Evolutionary conservation across 2,329 filamentous ascomycete genomes (phyloP).

Genomic region (Capronia epimyces): DNA sequence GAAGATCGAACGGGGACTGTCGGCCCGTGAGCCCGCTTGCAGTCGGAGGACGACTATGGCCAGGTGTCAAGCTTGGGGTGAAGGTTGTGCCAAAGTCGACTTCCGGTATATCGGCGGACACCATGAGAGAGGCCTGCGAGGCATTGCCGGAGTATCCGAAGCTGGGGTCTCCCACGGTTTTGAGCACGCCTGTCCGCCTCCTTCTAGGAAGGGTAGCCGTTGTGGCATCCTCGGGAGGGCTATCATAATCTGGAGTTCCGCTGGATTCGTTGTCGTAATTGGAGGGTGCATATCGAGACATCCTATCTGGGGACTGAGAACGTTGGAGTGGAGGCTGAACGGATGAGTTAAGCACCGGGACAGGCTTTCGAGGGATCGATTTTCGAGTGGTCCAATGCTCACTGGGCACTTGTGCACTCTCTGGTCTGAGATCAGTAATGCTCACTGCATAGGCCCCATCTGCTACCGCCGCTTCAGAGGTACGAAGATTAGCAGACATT

Average conservation of each 20-base stretch:
- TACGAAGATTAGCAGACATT: constrained; percentile 26
- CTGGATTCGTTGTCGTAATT: constrained; percentile 58
- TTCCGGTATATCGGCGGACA: constrained; percentile 59
- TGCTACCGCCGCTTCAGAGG: constrained; percentile 31
- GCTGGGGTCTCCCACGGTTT: constrained; percentile 54
- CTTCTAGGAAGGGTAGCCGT: constrained; percentile 46
- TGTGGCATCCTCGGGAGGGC: constrained; percentile 49
- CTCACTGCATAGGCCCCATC: constrained; percentile 17
- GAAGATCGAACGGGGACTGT: constrained; percentile 17
- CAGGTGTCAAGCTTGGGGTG: constrained; percentile 54
- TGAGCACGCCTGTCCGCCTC: constrained; percentile 70
- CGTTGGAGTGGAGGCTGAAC: constrained; percentile 10
- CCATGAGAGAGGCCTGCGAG: constrained; percentile 33
- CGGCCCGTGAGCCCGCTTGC: constrained; percentile 44
- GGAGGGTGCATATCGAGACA: constrained; percentile 22
- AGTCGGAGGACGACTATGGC: constrained; percentile 50
- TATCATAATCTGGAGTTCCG: constrained; percentile 71
- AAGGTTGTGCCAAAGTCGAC: constrained; percentile 84
- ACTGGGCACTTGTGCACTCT: constrained; percentile 28
- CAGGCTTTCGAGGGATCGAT: constrained; percentile 43
- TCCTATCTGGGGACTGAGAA: constrained; percentile 36
- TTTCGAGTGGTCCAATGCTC: constrained; percentile 47
- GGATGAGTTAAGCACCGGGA: constrained; percentile 18
- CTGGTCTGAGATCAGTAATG: constrained; percentile 20
- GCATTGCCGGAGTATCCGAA: constrained; percentile 43